phyloP scores from a whole-genome alignment of 2,329 filamentous ascomycete species.

The Talaromyces atroroseus region DNA sequence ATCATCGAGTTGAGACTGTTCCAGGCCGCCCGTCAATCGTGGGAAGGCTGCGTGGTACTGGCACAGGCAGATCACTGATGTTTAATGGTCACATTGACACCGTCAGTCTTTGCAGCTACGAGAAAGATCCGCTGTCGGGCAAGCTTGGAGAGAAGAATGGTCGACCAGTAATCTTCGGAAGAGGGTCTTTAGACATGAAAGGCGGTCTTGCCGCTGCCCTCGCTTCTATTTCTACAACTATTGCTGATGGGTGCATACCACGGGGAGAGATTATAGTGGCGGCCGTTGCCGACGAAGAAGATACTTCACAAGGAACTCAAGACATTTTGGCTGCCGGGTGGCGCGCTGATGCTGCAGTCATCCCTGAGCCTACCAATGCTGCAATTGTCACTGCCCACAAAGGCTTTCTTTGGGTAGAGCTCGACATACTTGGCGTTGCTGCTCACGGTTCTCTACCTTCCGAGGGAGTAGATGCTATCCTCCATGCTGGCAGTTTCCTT shows the following conservation, averaged over 20 bases:
- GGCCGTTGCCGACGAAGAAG: slow-evolving; percentile 52
- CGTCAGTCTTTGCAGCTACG: slow-evolving; percentile 46
- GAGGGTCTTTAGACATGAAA: slow-evolving; percentile 26
- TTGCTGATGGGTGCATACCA: slow-evolving; percentile 26
- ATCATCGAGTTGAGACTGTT: slow-evolving; percentile 45
- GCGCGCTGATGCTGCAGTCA: slow-evolving; percentile 49
- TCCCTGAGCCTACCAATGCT: background rate
- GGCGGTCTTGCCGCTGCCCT: slow-evolving; percentile 46
- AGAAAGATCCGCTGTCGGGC: slow-evolving; percentile 43
- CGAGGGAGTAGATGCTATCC: slow-evolving; percentile 48
- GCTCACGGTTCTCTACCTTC: slow-evolving; percentile 35
- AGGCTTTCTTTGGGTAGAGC: slow-evolving; percentile 41
- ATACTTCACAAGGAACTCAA: slow-evolving; percentile 47
- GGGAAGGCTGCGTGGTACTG: slow-evolving; percentile 43
- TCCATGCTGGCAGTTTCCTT: slow-evolving; percentile 45
- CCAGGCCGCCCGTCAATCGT: slow-evolving; percentile 48
- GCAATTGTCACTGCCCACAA: slow-evolving; percentile 37
- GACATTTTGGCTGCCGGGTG: slow-evolving; percentile 49
- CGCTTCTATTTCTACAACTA: slow-evolving; percentile 38
- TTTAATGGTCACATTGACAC: slow-evolving; percentile 53
- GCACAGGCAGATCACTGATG: slow-evolving; percentile 47
- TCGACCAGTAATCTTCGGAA: background rate
- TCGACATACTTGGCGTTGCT: slow-evolving; percentile 31
- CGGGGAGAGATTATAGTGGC: slow-evolving; percentile 49
- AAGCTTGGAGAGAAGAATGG: slow-evolving; percentile 13